Conservation (phyloP, 148 eudicot species). For the Persicaria tinctoria region DNA sequence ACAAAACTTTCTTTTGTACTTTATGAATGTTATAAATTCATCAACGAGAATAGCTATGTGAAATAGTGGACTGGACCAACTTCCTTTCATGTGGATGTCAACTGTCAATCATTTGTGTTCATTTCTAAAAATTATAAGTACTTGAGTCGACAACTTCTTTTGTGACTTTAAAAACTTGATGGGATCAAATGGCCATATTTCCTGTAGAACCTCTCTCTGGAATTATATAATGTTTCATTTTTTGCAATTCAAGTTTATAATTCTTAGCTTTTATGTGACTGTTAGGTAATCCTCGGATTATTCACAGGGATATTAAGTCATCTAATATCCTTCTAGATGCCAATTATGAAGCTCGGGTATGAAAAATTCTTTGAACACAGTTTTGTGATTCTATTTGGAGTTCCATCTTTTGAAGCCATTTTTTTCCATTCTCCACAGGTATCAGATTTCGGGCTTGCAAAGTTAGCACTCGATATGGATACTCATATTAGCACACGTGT, state of each 20-base stretch:
- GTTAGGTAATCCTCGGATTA: constrained; percentile 60
- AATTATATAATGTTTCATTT: neutral
- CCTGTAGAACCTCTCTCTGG: neutral
- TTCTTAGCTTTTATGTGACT: constrained; percentile 1
- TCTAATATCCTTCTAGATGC: constrained; percentile 63
- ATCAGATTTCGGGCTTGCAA: constrained; percentile 95
- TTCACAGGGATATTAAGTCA: constrained; percentile 71
- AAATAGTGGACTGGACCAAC: too few relatives aligned
- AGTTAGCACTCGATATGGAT: constrained; percentile 55
- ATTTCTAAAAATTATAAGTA: too few relatives aligned
- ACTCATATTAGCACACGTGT: constrained; percentile 90
- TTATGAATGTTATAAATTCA: neutral
- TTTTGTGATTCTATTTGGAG: neutral
- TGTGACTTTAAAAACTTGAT: neutral
- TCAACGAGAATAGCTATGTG: neutral
- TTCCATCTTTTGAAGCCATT: constrained; percentile 7
- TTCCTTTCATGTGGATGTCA: too few relatives aligned
- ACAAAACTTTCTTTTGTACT: neutral
- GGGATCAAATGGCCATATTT: too few relatives aligned
- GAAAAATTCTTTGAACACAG: constrained; percentile 10
- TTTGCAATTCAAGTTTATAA: constrained; percentile 9
- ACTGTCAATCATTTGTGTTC: too few relatives aligned
- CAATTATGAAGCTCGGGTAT: constrained; percentile 66
- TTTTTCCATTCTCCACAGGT: constrained; percentile 28
- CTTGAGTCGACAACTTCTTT: neutral